These are phyloP conservation scores for Xanthoceras sorbifolium DNA, from an alignment of 345 rosid genomes.

Conservation along the genomic window DNA sequence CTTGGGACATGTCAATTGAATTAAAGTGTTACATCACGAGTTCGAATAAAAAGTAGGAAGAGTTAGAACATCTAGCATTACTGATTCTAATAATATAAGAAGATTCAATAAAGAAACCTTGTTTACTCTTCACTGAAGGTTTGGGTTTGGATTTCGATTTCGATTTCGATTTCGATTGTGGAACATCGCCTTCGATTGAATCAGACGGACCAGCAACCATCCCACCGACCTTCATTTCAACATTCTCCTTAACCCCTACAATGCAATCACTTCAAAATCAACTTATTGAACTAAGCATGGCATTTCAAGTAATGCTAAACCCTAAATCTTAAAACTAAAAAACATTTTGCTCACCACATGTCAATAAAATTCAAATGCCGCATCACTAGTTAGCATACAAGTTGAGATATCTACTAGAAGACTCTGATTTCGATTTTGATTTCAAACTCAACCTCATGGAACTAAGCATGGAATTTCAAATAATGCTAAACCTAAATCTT, in stretches of 20 bases:
- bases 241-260: slow-evolving; percentile 67
- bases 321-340: neutral
- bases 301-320: neutral
- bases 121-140: neutral
- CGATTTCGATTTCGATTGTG: slow-evolving; percentile 20
- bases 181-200: slow-evolving; percentile 93
- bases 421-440: neutral
- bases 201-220: slow-evolving; percentile 68
- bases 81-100: neutral
- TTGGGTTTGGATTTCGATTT: neutral
- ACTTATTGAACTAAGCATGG: slow-evolving; percentile 11
- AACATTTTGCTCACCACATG: neutral
- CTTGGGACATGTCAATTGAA: neutral
- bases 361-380: neutral
- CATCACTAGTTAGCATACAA: neutral
- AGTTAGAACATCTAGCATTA: neutral
- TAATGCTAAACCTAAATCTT: neutral
- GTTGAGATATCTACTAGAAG: neutral
- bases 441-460: slow-evolving; percentile 37
- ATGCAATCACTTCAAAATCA: slow-evolving; percentile 34
- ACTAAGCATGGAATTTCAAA: neutral
- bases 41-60: neutral
- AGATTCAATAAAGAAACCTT: slow-evolving; percentile 2
- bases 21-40: neutral
- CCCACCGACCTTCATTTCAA: slow-evolving; percentile 33